Conservation (phyloP, 2,329 filamentous ascomycete species). For the Aspergillus niger region DNA sequence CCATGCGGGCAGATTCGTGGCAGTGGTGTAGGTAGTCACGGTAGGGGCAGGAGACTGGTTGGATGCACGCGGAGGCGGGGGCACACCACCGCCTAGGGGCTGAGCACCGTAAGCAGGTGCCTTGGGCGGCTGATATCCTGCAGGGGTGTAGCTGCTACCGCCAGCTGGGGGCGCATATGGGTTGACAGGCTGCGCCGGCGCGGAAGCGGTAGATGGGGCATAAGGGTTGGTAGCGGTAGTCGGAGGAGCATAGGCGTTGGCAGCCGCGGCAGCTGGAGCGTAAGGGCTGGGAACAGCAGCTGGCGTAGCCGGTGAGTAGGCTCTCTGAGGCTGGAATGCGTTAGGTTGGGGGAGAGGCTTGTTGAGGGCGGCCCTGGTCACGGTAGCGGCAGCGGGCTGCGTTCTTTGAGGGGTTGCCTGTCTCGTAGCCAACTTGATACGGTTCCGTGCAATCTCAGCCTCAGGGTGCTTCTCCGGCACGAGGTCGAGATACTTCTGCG, state of each 20-base stretch:
- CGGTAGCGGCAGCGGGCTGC: constrained; percentile 44
- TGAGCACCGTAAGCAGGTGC: constrained; percentile 49
- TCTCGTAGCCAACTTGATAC: constrained; percentile 80
- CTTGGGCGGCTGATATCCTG: constrained; percentile 61
- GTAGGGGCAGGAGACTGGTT: constrained; percentile 63
- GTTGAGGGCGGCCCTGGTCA: constrained; percentile 41
- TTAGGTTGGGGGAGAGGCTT: constrained; percentile 45
- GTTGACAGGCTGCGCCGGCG: constrained; percentile 22
- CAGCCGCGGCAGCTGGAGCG: constrained; percentile 30
- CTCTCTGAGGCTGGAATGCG: constrained; percentile 40
- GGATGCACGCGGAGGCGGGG: constrained; percentile 66
- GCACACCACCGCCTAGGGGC: constrained; percentile 48
- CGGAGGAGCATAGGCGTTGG: constrained; percentile 56
- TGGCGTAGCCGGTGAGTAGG: constrained; percentile 33
- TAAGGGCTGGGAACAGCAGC: constrained; percentile 44
- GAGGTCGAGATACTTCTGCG: constrained; percentile 88
- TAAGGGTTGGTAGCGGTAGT: constrained; percentile 38
- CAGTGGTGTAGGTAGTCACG: constrained; percentile 64
- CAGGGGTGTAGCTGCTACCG: constrained; percentile 37
- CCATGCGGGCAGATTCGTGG: constrained; percentile 78
- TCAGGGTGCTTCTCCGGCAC: constrained; percentile 80
- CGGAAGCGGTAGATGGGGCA: constrained; percentile 29
- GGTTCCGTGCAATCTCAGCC: constrained; percentile 81
- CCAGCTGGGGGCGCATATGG: constrained; percentile 33
- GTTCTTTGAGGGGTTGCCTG: constrained; percentile 53